Evolutionary conservation across 176 grass and related monocot species (phyloP), one percentile per base, ranked within the genome.

Genomic region (Triticum aestivum): DNA sequence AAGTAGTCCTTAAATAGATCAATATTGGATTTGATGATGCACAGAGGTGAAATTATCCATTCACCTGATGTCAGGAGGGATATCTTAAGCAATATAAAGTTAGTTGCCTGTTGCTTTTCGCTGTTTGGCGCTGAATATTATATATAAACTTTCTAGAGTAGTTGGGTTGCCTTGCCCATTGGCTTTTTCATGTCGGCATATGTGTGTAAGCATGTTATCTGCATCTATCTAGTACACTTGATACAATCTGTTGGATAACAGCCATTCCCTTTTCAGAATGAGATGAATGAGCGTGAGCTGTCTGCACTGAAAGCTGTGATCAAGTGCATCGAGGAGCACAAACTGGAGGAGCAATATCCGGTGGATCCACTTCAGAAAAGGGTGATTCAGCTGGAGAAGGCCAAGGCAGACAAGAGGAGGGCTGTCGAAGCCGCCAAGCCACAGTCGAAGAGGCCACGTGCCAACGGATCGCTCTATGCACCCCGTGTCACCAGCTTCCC

Each of bases 281-380:
- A 95, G 90, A 89, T 84, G 86, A 92, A 92, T 78, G 96, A 95
- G 69, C 91, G 88, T 26, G 96, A 98, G 84, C 69, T 94, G 26
- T 89, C 93, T 87, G 88, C 96, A 45, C 80, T 94, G 69, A 94
- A 95, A 92, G 84, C 79, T 76, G 88, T 95, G 51, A 94, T 95
- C 62, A 98, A 95, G 74, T 95, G 93, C 67, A 86, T 98, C 9
- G 96, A 95, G 86, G 96, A 98, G n/a, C 96, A 98, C 86, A 98
- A 94, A 49, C 89, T 93, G 45, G 91, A 94, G 88, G 84, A 91
- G 37, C 91, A 95, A 80, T 98, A 92, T 70, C 86, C 93, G 6
- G 65, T 86, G 14, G 96, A 98, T 71, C 90, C 91, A 81, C 93
- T 95, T 71, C 90, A 91, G 29, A 94, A 94, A 84, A 85, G 88